Base-by-base conservation (phyloP, 139 green algal species). In the Tetraselmis chui region DNA sequence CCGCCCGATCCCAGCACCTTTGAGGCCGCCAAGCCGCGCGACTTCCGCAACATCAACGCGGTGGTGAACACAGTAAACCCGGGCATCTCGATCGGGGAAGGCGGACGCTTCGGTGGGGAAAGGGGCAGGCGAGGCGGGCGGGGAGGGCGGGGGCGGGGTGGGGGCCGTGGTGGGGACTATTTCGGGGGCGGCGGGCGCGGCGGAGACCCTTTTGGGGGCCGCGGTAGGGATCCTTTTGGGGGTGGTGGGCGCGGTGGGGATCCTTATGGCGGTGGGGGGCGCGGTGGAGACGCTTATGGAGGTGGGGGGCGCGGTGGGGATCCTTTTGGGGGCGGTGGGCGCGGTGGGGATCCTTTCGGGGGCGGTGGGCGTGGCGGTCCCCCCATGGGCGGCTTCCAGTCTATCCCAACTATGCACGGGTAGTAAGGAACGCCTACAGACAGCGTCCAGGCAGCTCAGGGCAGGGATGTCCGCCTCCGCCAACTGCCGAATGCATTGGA, bases 51-150 rank as follows among this genome's bases (percentile, higher is more conserved):
- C 86, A 91, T 95, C 79, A 94, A 93, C 78, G 86, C 88, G 26
- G 89, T 95, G 32, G 92, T 95, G 30, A 94, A 95, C 83, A 85
- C 91, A 28, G 93, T 92, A 75, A 95, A 94, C 79, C 76, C 86
- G 23, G 84, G 82, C 31, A 81, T 88, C 31, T 81, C 80, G 59
- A 83, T 80, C 30, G 85, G 84, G 28, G 80, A 82, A 18, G 45
- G 45, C 45, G 45, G 11, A 18, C 45, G 45, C 45, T 67, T 67
- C 45, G 18, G 18, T 18, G 45, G 18, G 45, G 11, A 18, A 18
- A 5, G 45, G 11, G 45, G 45, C 45, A 18, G 45, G 45, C 45
- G 45, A 5, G 45, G 45, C 45, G 45, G 45, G 45, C 45, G 45
- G 45, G 45, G 45, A 5, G 45, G 45, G 18, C 45, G 45, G 11